phyloP scores from a whole-genome alignment of 495 filamentous ascomycete species.

The Aspergillus sclerotiicarbonarius region DNA sequence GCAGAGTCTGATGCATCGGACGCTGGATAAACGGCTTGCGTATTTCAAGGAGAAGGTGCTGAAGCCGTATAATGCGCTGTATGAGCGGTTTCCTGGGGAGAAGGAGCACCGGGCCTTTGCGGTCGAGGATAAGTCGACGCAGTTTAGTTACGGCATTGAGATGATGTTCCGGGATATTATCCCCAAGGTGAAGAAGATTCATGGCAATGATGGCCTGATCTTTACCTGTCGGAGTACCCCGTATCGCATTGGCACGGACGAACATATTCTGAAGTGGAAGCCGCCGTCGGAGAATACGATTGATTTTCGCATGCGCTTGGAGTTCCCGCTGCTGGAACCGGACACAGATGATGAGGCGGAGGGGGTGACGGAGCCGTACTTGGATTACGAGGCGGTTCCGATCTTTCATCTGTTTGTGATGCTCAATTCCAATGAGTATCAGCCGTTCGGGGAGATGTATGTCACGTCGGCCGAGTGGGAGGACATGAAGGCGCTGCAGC shows the following conservation, averaged over 20 bases:
- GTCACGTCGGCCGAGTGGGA: slow-evolving; percentile 82
- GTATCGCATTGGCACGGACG: slow-evolving; percentile 87
- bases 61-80: slow-evolving; percentile 73
- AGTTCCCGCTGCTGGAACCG: slow-evolving; percentile 71
- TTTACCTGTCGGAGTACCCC: slow-evolving; percentile 86
- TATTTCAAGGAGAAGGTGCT: slow-evolving; percentile 79
- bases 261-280: slow-evolving; percentile 96
- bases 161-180: slow-evolving; percentile 87
- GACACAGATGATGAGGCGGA: slow-evolving; percentile 64
- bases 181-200: slow-evolving; percentile 65
- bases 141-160: slow-evolving; percentile 82
- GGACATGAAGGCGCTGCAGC: slow-evolving; percentile 61
- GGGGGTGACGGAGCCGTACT: slow-evolving; percentile 48
- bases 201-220: slow-evolving; percentile 94
- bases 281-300: slow-evolving; percentile 87
- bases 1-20: slow-evolving; percentile 68
- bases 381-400: slow-evolving; percentile 62
- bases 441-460: slow-evolving; percentile 60
- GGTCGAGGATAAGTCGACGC: slow-evolving; percentile 80
- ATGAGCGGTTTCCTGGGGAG: slow-evolving; percentile 66
- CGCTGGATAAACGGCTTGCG: slow-evolving; percentile 83
- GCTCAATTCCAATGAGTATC: slow-evolving; percentile 57
- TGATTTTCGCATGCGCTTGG: slow-evolving; percentile 78
- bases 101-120: slow-evolving; percentile 69
- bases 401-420: slow-evolving; percentile 58